Evolutionary conservation across 352 stramenopile species (phyloP).

Genomic region (Pythium pectinolyticum): DNA sequence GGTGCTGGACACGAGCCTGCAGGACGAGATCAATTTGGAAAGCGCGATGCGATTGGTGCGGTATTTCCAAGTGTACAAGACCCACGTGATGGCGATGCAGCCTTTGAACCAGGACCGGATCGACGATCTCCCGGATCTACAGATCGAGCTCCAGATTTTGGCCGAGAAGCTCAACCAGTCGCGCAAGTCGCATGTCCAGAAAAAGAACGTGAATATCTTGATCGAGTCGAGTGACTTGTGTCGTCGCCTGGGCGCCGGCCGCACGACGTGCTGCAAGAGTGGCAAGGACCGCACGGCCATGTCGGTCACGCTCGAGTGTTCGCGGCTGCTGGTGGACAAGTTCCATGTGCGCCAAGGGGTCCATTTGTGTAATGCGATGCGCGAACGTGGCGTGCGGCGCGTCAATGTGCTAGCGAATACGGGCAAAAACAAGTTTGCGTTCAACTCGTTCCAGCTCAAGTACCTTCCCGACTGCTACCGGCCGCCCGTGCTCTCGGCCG

Average conservation of each 20-base stretch:
- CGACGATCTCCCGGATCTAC: slow-evolving; percentile 47
- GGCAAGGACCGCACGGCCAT: slow-evolving; percentile 98
- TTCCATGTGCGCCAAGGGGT: slow-evolving; percentile 87
- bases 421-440: slow-evolving; percentile 93
- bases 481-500: slow-evolving; percentile 78
- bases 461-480: slow-evolving; percentile 95
- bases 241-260: slow-evolving; percentile 88
- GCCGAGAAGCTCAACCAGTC: slow-evolving; percentile 52
- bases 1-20: slow-evolving; percentile 75
- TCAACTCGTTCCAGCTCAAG: slow-evolving; percentile 97
- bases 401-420: slow-evolving; percentile 87
- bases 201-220: slow-evolving; percentile 88
- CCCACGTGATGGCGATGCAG: slow-evolving; percentile 37
- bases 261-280: slow-evolving; percentile 96
- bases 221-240: slow-evolving; percentile 87
- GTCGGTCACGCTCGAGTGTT: slow-evolving; percentile 95
- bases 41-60: slow-evolving; percentile 63
- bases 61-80: slow-evolving; percentile 81
- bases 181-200: slow-evolving; percentile 67
- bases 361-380: slow-evolving; percentile 84
- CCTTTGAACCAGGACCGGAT: slow-evolving; percentile 20
- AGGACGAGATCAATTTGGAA: slow-evolving; percentile 86
- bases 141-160: slow-evolving; percentile 59
- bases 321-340: slow-evolving; percentile 88
- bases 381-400: slow-evolving; percentile 78